Evolutionary conservation across 768 basidiomycete genomes (phyloP).

Genomic region (Termitomyces sp.): DNA sequence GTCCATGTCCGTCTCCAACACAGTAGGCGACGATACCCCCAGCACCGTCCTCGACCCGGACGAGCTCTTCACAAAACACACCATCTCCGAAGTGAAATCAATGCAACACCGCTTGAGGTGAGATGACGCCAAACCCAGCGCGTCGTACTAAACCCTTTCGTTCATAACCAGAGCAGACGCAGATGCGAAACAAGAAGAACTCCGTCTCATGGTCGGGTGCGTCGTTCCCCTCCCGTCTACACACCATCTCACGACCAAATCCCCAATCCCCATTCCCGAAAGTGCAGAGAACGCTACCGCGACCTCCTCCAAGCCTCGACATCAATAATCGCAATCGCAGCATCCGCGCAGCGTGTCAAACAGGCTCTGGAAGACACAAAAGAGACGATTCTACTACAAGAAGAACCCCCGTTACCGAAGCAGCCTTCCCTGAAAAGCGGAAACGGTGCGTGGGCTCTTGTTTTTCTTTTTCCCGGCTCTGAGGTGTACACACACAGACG

Average conservation of each 20-base stretch:
- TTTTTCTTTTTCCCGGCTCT: background rate
- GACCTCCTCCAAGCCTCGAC: slow-evolving; percentile 83
- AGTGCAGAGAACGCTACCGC: slow-evolving; percentile 82
- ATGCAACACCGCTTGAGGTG: slow-evolving; percentile 69
- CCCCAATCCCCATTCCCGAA: slow-evolving; percentile 27
- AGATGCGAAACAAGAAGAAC: slow-evolving; percentile 82
- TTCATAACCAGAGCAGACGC: slow-evolving; percentile 63
- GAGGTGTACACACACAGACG: slow-evolving; percentile 35
- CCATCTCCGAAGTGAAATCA: slow-evolving; percentile 64
- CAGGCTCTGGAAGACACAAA: slow-evolving; percentile 60
- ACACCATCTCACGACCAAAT: too few species aligned
- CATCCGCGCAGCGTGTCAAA: slow-evolving; percentile 60
- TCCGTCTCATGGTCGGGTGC: slow-evolving; percentile 89
- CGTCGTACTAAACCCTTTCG: background rate
- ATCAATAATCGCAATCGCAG: slow-evolving; percentile 72
- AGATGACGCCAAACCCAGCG: slow-evolving; percentile 16
- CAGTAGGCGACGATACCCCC: slow-evolving; percentile 14
- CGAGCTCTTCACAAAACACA: slow-evolving; percentile 64
- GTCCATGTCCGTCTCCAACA: slow-evolving; percentile 17
- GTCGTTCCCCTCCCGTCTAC: slow-evolving; percentile 25
- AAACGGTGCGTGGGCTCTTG: slow-evolving; percentile 29
- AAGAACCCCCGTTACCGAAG: slow-evolving; percentile 37
- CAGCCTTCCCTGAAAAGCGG: slow-evolving; percentile 29
- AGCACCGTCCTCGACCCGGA: slow-evolving; percentile 49
- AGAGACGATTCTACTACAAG: slow-evolving; percentile 42